Conservation (phyloP, 1,284 basidiomycete species). For the Lignosus rhinocerotis region DNA sequence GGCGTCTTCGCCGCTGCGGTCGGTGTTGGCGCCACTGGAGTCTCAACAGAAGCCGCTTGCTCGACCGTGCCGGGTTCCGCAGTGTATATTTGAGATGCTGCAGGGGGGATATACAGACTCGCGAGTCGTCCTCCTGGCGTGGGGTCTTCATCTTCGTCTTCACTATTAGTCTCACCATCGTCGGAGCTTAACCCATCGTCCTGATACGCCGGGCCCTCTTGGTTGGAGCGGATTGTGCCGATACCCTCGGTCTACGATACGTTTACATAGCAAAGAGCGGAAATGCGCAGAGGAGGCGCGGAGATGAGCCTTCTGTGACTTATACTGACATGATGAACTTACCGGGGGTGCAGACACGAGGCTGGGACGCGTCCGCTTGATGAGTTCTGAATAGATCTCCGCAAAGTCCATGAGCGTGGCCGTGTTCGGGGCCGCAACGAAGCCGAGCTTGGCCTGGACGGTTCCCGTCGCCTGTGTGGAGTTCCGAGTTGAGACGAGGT, state of each 20-base stretch:
- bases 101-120: slow-evolving; percentile 23
- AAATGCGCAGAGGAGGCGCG: background rate
- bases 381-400: slow-evolving; percentile 65
- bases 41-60: slow-evolving; percentile 19
- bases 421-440: slow-evolving; percentile 48
- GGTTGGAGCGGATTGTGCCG: slow-evolving; percentile 77
- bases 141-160: slow-evolving; percentile 39
- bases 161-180: slow-evolving; percentile 46
- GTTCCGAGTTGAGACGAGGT: slow-evolving; percentile 65
- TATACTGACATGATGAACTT: slow-evolving; percentile 34
- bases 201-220: slow-evolving; percentile 57
- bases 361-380: slow-evolving; percentile 63
- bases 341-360: slow-evolving; percentile 83
- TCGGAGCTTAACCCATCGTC: slow-evolving; percentile 78
- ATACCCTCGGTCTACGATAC: slow-evolving; percentile 78
- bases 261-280: background rate
- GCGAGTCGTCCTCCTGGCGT: slow-evolving; percentile 20
- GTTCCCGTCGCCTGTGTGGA: slow-evolving; percentile 61
- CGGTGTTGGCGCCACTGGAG: slow-evolving; percentile 24
- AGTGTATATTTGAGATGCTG: background rate
- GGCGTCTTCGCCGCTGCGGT: slow-evolving; percentile 26
- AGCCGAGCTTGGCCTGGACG: slow-evolving; percentile 77
- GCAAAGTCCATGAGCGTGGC: slow-evolving; percentile 44
- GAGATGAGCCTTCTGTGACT: background rate
- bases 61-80: slow-evolving; percentile 11